Evolutionary conservation across 352 stramenopile species (phyloP), one percentile per base, ranked within the genome.

Genomic region (Phytopythium aichiense): DNA sequence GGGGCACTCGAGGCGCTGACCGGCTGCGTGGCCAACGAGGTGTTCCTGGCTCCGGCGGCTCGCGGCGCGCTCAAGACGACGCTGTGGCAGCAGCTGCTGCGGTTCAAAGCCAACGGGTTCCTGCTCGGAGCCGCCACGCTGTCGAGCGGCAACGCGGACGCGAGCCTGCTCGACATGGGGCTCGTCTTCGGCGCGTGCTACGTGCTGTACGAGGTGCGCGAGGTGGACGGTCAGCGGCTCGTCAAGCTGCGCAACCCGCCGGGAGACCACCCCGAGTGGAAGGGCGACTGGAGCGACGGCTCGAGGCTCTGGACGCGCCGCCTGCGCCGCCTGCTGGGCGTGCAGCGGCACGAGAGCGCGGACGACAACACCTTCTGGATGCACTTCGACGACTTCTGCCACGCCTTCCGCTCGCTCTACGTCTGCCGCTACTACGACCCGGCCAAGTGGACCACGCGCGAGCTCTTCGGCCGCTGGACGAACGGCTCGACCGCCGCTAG

Each of bases 311-410:
- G 94, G 94, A 98, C 84, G 63, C 89, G 88, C 8, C 77, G 89
- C 3, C 77, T 97, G 15, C 93, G 92, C 64, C 86, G 89, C 55
- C 84, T 90, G 49, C 71, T 98, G 20, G 62, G 69, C 6, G 77
- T 81, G 64, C 73, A 59, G 3, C 70, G 83, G 13, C 77, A 70
- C 35, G 83, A 94, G 51, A 80, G 96, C 53, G 76, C 65, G 35
- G 80, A 89, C 51, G 89, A 97, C 69, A 97, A 96, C 64, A 96
- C 89, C 46, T 98, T 98, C 70, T 98, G 88, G 88, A 98, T 98
- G 88, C 92, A 85, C 66, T 98, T 98, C 75, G 89, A 98, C 70
- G 93, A 98, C 66, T 98, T 98, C 63, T 93, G 85, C 65, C 77
- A 94, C 42, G 73, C 80, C 33, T 98, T 98, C 69, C 91, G 85